Percentiles rank a stretch among this genome's conserved stretches.
Conservation (phyloP, 352 stramenopile genomes). For the Pythium dissotocum region DNA sequence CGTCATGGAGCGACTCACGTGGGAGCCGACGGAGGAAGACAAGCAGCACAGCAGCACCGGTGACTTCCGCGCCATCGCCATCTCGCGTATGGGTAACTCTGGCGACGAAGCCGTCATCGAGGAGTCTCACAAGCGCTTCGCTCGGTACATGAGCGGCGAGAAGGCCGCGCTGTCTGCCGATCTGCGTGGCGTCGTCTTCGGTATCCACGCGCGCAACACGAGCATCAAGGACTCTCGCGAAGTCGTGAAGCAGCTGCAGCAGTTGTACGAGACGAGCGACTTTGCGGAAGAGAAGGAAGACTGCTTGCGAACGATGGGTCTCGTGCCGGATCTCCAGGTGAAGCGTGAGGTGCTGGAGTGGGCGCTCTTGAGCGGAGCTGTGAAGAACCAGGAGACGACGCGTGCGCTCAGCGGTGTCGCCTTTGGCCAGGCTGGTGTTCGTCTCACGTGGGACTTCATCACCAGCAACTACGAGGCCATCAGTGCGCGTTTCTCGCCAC, state of each 20-base stretch:
- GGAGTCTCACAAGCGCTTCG: no score
- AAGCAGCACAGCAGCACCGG: no score
- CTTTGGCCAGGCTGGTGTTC: constrained; percentile 40
- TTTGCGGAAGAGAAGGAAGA: constrained; percentile 69
- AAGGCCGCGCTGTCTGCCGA: no score
- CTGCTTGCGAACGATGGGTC: constrained; percentile 58
- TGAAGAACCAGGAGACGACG: constrained; percentile 69
- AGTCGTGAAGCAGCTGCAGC: constrained; percentile 55
- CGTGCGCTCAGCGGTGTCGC: constrained; percentile 56
- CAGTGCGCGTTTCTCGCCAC: constrained; percentile 49
- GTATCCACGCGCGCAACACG: constrained; percentile 32
- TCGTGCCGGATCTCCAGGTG: constrained; percentile 34
- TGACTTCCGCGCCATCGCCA: no score
- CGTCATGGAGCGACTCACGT: no score
- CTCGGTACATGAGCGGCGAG: no score
- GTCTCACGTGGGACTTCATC: constrained; percentile 70
- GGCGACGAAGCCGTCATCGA: no score
- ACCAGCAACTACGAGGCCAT: constrained; percentile 65
- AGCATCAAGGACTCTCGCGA: constrained; percentile 8
- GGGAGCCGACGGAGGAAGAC: no score
- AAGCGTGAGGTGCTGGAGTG: constrained; percentile 79
- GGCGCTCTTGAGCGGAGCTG: constrained; percentile 47
- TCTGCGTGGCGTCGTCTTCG: no score
- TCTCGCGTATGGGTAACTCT: no score
- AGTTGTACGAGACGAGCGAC: constrained; percentile 63